A percentile compares a stretch with the other conserved stretches of the same genome.
These are phyloP conservation scores for Backusella liffmaniae DNA, from an alignment of 192 early-diverging fungal species.

Conservation along the genomic window DNA sequence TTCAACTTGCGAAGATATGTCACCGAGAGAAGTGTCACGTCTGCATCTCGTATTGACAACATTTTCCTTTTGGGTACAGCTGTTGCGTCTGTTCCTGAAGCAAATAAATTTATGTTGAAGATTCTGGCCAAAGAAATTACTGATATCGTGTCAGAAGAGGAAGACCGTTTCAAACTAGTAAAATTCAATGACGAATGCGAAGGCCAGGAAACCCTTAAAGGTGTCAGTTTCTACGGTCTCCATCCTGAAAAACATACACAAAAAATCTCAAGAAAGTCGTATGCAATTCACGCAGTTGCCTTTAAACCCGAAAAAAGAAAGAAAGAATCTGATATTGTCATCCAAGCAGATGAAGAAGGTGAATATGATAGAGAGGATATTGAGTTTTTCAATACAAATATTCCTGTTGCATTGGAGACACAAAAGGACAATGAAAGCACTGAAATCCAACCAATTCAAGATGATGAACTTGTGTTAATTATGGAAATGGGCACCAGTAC, in stretches of 20 bases:
- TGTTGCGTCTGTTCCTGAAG: not conserved
- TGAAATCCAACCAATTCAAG: not conserved
- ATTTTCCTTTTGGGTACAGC: conserved; percentile 2
- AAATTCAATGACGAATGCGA: not conserved
- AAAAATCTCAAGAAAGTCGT: not conserved
- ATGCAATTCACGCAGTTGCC: not conserved
- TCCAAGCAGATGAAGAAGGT: not conserved
- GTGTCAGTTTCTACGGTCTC: not conserved
- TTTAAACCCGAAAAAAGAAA: not conserved
- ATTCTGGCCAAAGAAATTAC: not conserved
- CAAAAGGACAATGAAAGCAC: not conserved
- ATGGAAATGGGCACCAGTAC: not conserved
- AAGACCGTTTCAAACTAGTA: not conserved
- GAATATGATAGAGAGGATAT: not conserved
- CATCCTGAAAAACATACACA: not conserved
- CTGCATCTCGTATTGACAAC: not conserved
- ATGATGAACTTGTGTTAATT: not conserved
- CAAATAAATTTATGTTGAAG: not conserved
- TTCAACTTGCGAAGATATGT: not conserved
- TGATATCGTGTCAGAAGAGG: not conserved
- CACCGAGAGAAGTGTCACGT: not conserved
- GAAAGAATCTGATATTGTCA: not conserved
- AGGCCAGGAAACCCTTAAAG: not conserved
- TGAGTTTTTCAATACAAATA: not conserved
- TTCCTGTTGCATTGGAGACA: not conserved